Base-by-base conservation (phyloP, 1,284 basidiomycete species). In the Paramarasmius palmivorus region DNA sequence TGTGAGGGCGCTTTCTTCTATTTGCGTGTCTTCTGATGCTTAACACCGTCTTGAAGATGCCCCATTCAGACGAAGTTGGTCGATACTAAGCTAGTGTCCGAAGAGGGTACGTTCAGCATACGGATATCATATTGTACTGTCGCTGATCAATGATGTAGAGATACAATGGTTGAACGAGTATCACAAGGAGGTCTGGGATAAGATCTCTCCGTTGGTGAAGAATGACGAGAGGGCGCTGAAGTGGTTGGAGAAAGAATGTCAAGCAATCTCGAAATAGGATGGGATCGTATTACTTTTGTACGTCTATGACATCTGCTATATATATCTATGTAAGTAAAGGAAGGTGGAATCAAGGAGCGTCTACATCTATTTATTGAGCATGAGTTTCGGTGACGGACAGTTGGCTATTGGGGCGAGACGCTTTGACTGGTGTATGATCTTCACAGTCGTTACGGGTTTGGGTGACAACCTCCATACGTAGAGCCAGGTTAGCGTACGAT, bases 51-150 rank as follows among this genome's bases (percentile, higher is more conserved):
- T 17, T 23, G 36, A 17, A 74, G 74, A 88, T 90, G 83, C 58
- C 96, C 96, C 0, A 94, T 98, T 39, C 92, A 96, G 63, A 92
- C 88, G 55, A 92, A 84, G 54, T 78, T 99, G 41, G 73, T 98
- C 38, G 88, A 95, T 54, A 57, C 71, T 2, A 66, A 68, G 0
- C 69, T 99, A 42, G 68, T 99, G 45, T 79, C 79, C 3, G 72
- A 63, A 4, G 74, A 78, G 22, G 58, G 58, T 59, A 25, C 17
- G 53, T 35, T 5, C 17, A 20, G 17, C 34, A 41, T 12, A 9
- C 7, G 41, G 14, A 19, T 20, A 19, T 10, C 10, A 7, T 4
- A 32, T 39, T 26, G 38, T 19, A 22, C 6, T 37, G 45, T 26
- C 9, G 22, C 41, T 17, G 23, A 10, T 22, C 2, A 34, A 14